Percentiles rank a stretch among this genome's conserved stretches.
Conservation (phyloP, 2,329 filamentous ascomycete genomes). For the Cryphonectria naterciae region DNA sequence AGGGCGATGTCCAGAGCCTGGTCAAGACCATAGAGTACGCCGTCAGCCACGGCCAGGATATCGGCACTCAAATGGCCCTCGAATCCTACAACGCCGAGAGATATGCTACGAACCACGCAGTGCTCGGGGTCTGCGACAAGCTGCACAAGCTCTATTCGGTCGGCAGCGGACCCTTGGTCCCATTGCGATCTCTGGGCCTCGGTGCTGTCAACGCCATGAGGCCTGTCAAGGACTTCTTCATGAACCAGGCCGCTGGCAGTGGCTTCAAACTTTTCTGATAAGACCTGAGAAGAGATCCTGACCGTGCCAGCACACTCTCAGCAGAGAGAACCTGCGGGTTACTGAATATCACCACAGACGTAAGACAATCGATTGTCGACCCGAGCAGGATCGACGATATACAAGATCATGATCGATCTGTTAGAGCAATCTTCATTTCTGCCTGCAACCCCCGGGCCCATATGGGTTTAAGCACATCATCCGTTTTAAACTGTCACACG, state of each 20-base stretch:
- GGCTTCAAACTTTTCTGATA: conserved; percentile 49
- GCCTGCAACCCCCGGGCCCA: neutral
- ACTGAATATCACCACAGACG: neutral
- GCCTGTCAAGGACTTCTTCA: conserved; percentile 81
- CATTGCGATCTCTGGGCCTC: conserved; percentile 76
- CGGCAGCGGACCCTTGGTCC: conserved; percentile 77
- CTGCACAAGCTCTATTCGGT: conserved; percentile 91
- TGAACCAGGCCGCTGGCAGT: conserved; percentile 70
- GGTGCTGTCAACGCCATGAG: conserved; percentile 74
- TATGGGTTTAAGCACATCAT: neutral
- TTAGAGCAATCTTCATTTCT: neutral
- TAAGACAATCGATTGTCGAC: neutral
- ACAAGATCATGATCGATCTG: neutral
- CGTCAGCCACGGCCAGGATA: conserved; percentile 82
- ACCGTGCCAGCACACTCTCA: neutral
- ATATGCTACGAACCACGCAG: conserved; percentile 79
- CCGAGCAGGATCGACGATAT: neutral
- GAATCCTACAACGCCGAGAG: conserved; percentile 81
- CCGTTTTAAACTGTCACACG: too few relatives aligned
- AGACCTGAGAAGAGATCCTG: neutral
- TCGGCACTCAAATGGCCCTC: conserved; percentile 77
- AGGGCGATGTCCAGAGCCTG: conserved; percentile 84
- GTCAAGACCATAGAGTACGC: conserved; percentile 75
- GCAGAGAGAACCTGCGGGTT: neutral
- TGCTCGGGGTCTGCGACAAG: conserved; percentile 84